Percentiles rank a stretch among this genome's conserved stretches.
phyloP scores from a whole-genome alignment of 73 alveolate species.

The Paraurostyla sp. region DNA sequence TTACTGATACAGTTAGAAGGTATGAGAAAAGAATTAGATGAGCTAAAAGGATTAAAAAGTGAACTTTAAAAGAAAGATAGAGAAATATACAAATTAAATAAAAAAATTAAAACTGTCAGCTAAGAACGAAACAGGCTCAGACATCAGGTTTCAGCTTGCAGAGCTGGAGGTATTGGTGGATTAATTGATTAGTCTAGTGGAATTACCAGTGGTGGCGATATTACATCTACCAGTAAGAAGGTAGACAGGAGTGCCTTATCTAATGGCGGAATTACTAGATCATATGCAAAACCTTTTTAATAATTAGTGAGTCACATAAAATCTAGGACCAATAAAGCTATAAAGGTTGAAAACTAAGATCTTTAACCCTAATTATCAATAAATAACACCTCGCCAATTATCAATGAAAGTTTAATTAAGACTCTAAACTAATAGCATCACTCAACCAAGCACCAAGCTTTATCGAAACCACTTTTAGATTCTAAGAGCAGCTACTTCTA shows the following conservation, averaged over 20 bases:
- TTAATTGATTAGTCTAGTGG: conserved; percentile 30
- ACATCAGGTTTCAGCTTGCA: conserved; percentile 23
- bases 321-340: not conserved
- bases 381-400: not conserved
- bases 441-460: not conserved
- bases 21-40: conserved; percentile 21
- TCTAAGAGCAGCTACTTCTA: too few relatives aligned
- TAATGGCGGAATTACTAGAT: conserved; percentile 19
- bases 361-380: too few relatives aligned
- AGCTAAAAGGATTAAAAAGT: not conserved
- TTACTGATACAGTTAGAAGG: not conserved
- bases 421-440: not conserved
- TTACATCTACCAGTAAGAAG: conserved; percentile 28
- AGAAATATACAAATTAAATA: conserved; percentile 14
- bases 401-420: conserved; percentile 17
- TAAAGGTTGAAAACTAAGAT: not conserved
- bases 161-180: conserved; percentile 56
- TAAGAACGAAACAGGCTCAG: not conserved
- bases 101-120: not conserved
- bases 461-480: not conserved
- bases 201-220: conserved; percentile 25
- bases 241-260: conserved; percentile 27
- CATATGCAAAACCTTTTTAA: conserved; percentile 53
- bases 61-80: not conserved
- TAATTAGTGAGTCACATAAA: conserved; percentile 49